Conservation (phyloP, 352 stramenopile species). For the Globisporangium barbulae region DNA sequence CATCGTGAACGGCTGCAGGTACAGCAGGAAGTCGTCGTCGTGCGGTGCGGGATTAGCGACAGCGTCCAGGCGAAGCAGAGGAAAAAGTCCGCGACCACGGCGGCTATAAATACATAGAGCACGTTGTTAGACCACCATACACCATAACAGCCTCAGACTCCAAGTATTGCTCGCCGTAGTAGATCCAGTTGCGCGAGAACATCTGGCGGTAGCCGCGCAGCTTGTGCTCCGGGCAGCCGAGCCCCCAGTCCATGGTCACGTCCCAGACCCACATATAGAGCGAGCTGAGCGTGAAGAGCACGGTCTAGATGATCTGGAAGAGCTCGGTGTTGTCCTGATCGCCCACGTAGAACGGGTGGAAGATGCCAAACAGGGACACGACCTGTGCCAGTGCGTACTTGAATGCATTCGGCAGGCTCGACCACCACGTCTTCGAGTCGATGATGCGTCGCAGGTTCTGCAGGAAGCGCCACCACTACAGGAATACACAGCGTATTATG, state of each 20-base stretch:
- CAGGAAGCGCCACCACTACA: constrained; percentile 93
- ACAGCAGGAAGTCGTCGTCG: constrained; percentile 56
- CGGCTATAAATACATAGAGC: constrained; percentile 21
- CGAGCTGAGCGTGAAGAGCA: constrained; percentile 76
- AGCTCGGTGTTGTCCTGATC: constrained; percentile 19
- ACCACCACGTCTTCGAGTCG: constrained; percentile 94
- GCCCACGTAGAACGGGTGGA: constrained; percentile 72
- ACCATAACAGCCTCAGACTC: neutral
- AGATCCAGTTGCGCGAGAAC: constrained; percentile 79
- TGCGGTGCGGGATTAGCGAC: constrained; percentile 69
- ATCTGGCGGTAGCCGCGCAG: constrained; percentile 81
- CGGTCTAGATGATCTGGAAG: constrained; percentile 72
- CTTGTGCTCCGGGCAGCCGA: constrained; percentile 73
- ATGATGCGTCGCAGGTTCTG: constrained; percentile 95
- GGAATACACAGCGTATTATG: neutral
- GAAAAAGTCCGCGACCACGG: constrained; percentile 77
- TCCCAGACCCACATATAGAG: constrained; percentile 85
- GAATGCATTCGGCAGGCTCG: constrained; percentile 94
- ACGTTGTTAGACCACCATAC: neutral
- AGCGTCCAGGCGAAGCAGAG: constrained; percentile 82
- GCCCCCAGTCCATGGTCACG: constrained; percentile 86
- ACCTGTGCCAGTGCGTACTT: constrained; percentile 93
- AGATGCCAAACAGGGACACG: constrained; percentile 81
- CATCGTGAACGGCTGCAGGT: constrained; percentile 85
- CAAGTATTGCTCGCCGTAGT: constrained; percentile 37